Conservation (phyloP, 768 basidiomycete species). For the Lyophyllum decastes region DNA sequence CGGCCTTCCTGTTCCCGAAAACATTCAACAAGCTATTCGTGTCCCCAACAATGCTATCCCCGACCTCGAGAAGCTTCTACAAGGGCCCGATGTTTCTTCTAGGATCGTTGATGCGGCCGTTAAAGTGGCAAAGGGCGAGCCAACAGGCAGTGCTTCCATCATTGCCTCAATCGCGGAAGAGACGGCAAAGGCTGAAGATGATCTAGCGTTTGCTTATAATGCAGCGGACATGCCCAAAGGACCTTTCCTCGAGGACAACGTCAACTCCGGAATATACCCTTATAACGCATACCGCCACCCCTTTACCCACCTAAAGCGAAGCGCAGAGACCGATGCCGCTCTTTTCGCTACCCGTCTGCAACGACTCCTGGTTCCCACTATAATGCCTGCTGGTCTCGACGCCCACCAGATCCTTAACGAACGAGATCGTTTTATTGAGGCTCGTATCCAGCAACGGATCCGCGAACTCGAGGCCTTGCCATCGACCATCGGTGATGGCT, state of each 20-base stretch:
- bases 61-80: conserved; percentile 66
- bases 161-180: conserved; percentile 36
- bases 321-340: conserved; percentile 57
- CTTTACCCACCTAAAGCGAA: conserved; percentile 75
- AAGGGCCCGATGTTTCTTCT: conserved; percentile 58
- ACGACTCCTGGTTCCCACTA: conserved; percentile 80
- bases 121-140: conserved; percentile 64
- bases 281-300: conserved; percentile 91
- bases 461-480: conserved; percentile 81
- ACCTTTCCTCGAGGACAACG: conserved; percentile 77
- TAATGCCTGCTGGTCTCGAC: conserved; percentile 92
- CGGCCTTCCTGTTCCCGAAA: conserved; percentile 66
- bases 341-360: conserved; percentile 75
- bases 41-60: conserved; percentile 60
- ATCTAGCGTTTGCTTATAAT: conserved; percentile 43
- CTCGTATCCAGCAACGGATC: conserved; percentile 85
- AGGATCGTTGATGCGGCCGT: conserved; percentile 75
- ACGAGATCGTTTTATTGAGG: conserved; percentile 88
- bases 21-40: conserved; percentile 69
- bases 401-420: conserved; percentile 90
- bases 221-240: conserved; percentile 69
- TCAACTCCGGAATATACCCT: conserved; percentile 81
- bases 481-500: conserved; percentile 78
- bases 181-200: conserved; percentile 59
- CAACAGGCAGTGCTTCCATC: conserved; percentile 26